A percentile compares a stretch with the other conserved stretches of the same genome.
Conservation (phyloP, 1,139 yeast species). For the Yamadazyma taylorii region DNA sequence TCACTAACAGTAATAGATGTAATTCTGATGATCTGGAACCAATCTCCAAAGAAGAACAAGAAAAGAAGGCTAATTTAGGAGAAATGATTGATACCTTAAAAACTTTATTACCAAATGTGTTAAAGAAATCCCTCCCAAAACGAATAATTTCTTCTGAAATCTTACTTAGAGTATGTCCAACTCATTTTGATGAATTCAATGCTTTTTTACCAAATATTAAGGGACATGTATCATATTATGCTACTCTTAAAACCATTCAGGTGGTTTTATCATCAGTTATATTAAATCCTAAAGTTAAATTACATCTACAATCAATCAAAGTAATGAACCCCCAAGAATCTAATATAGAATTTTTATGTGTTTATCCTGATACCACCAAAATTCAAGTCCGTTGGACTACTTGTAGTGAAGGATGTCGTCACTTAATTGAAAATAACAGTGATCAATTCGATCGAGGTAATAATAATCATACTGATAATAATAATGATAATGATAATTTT, state of each 20-base stretch:
- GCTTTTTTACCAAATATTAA: constrained; percentile 60
- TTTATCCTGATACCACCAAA: constrained; percentile 49
- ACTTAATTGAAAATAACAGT: constrained; percentile 25
- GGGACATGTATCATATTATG: constrained; percentile 59
- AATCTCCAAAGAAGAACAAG: constrained; percentile 3
- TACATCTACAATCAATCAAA: constrained; percentile 51
- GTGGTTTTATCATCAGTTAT: constrained; percentile 54
- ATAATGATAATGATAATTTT: constrained; percentile 2
- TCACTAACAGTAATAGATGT: no score
- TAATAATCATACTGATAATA: no score
- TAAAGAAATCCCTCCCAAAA: constrained; percentile 51
- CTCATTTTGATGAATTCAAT: constrained; percentile 45
- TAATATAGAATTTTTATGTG: constrained; percentile 30
- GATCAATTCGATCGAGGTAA: background rate
- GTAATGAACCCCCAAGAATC: constrained; percentile 14
- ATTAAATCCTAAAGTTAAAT: constrained; percentile 46
- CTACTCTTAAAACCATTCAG: constrained; percentile 55
- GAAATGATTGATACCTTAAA: constrained; percentile 52
- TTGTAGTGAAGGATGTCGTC: constrained; percentile 52
- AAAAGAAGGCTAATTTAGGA: constrained; percentile 60
- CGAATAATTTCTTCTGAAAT: constrained; percentile 50
- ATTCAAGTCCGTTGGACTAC: constrained; percentile 63
- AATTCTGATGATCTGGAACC: no score
- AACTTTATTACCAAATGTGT: constrained; percentile 55
- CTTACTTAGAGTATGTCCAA: constrained; percentile 63